Base-by-base conservation (phyloP, 306 rosid genomes). In the Lotus japonicus region DNA sequence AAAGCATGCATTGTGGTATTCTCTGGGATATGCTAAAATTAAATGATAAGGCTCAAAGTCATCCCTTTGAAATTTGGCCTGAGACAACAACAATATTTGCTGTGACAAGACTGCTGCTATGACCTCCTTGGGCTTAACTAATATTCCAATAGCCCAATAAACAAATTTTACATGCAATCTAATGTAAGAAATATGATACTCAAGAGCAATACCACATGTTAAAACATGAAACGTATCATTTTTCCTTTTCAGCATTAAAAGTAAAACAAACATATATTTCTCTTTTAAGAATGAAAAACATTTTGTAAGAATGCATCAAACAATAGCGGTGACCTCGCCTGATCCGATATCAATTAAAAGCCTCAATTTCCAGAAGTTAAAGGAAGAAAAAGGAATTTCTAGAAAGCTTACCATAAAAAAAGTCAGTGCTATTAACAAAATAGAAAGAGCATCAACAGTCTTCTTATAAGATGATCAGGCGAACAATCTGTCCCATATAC, bases 401-500 rank as follows among this genome's bases (percentile, higher is more conserved):
- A 53, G 66, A 74, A 56, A 60, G 33, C 80, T 77, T 78, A 70
- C 76, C 73, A 56, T 66, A 6, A 57, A 51, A 53, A 64, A 38
- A 21, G 65, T 42, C 64, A 36, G 49, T 23, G 33, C 46, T 13
- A 48, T 58, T 48, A 15, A 70, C 36, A 62, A 55, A 63, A 38
- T 17, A 18, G 43, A 31, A 41, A 26, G 65, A 42, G 68, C 51
- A 61, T 31, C 35, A 60, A 21, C 64, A 11, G 67, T 26, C 56
- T 55, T 46, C 56, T 78, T 73, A 90, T 64, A 77, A 77, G 84
- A 94, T 82, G 78, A 88, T 81, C 64, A 85, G 77, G 41, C 92
- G 96, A 75, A 94, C 89, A 73, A 90, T 87, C 77, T 87, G 87
- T 66, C 89, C 96, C 84, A 88, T 58, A 78, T 17, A 79, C 66